A percentile compares a stretch with the other conserved stretches of the same genome.
Conservation (phyloP, 192 early-diverging fungal species). For the Mortierella claussenii region DNA sequence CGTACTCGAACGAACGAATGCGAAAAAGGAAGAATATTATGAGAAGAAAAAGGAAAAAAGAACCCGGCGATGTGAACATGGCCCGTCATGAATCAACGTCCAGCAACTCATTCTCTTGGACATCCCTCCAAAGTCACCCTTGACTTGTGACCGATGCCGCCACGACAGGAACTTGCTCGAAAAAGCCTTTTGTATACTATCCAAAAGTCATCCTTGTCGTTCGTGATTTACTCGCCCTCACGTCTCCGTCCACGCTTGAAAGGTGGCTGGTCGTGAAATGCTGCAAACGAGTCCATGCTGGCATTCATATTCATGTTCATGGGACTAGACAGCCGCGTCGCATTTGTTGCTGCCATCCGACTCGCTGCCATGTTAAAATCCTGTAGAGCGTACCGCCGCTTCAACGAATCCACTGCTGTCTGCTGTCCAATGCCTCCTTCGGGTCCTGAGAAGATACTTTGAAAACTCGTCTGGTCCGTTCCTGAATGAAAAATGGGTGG, state of each 20-base stretch:
- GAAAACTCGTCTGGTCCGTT: slow-evolving; percentile 25
- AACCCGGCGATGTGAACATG: no score
- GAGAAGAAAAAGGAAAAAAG: no score
- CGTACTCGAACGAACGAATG: no score
- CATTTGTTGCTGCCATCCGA: slow-evolving; percentile 25
- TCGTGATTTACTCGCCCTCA: slow-evolving; percentile 46
- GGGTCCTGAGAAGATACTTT: slow-evolving; percentile 32
- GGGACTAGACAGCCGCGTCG: slow-evolving; percentile 21
- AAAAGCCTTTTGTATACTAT: no score
- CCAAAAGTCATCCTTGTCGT: no score
- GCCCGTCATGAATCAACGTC: no score
- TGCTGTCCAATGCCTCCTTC: slow-evolving; percentile 52
- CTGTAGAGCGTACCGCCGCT: slow-evolving; percentile 40
- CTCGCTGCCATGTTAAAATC: slow-evolving; percentile 35
- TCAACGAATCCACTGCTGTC: slow-evolving; percentile 41
- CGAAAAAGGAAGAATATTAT: no score
- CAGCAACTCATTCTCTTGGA: no score
- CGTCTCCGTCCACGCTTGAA: slow-evolving; percentile 44
- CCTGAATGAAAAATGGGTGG: slow-evolving; percentile 45
- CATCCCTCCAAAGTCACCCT: no score
- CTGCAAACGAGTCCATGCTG: slow-evolving; percentile 35
- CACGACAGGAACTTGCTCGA: no score
- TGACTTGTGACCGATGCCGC: no score
- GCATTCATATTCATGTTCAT: slow-evolving; percentile 34
- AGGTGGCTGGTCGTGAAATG: slow-evolving; percentile 41